phyloP scores from a whole-genome alignment of 257 asterid genomes.

The Solanum etuberosum region DNA sequence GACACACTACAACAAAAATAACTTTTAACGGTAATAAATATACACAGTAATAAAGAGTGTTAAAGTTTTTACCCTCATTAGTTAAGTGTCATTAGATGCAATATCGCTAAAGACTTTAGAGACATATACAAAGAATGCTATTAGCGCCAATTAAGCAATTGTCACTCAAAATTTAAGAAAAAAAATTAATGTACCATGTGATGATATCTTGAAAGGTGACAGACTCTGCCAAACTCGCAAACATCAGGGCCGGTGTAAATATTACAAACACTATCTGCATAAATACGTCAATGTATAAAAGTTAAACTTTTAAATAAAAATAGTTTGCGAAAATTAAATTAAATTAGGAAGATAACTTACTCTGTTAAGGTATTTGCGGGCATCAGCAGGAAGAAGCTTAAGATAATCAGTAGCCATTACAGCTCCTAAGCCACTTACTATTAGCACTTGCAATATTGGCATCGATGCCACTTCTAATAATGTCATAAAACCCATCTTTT shows the following conservation, averaged over 20 bases:
- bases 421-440: slow-evolving; percentile 66
- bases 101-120: no score
- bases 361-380: slow-evolving; percentile 51
- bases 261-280: slow-evolving; percentile 59
- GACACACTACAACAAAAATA: background rate
- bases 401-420: slow-evolving; percentile 68
- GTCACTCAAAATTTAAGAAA: background rate
- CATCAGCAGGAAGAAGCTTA: slow-evolving; percentile 52
- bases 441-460: slow-evolving; percentile 73
- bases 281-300: background rate
- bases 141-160: no score
- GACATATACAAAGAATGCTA: no score
- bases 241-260: slow-evolving; percentile 62
- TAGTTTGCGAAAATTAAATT: background rate
- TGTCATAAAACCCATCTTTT: slow-evolving; percentile 60
- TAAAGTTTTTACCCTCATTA: no score
- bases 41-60: no score
- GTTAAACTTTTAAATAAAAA: background rate
- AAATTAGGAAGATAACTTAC: slow-evolving; percentile 10
- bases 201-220: slow-evolving; percentile 54
- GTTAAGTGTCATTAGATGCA: no score
- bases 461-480: slow-evolving; percentile 73
- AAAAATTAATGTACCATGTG: slow-evolving; percentile 34
- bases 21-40: no score
- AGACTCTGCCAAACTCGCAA: slow-evolving; percentile 53